These are phyloP conservation scores for Conticribra guillardii DNA, from an alignment of 108 stramenopile species.

Conservation along the genomic window DNA sequence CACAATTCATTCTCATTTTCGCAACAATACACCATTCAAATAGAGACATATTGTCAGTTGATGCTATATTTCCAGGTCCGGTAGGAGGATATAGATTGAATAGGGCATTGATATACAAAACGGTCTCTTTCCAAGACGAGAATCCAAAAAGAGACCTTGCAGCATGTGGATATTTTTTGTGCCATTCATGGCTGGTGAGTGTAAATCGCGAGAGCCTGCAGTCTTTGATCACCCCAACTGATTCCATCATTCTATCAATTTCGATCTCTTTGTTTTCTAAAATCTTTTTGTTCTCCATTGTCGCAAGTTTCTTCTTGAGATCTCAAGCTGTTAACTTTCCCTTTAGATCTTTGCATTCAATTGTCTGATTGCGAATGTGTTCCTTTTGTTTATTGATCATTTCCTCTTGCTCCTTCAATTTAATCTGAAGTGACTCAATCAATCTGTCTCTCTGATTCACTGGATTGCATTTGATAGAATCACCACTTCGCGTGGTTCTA, in stretches of 20 bases:
- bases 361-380: too few relatives aligned
- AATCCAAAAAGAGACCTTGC: constrained; percentile 15
- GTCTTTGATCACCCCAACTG: background rate
- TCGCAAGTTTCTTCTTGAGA: too few relatives aligned
- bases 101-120: constrained; percentile 7
- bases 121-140: constrained; percentile 11
- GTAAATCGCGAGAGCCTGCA: background rate
- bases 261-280: background rate
- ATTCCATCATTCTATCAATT: background rate
- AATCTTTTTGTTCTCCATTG: too few relatives aligned
- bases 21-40: constrained; percentile 11
- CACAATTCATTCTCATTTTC: constrained; percentile 8
- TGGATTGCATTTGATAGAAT: too few relatives aligned
- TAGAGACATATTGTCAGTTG: background rate
- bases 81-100: constrained; percentile 6
- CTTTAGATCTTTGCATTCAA: too few relatives aligned
- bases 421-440: too few relatives aligned
- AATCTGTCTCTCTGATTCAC: too few relatives aligned
- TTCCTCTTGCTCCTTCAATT: too few relatives aligned
- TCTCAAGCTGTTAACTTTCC: too few relatives aligned
- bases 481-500: too few relatives aligned
- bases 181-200: background rate
- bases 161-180: constrained; percentile 7
- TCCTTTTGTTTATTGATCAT: too few relatives aligned
- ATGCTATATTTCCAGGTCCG: background rate